Evolutionary conservation across 768 basidiomycete species (phyloP), one percentile per base, ranked within the genome.

Genomic region (Agrocybe praecox): DNA sequence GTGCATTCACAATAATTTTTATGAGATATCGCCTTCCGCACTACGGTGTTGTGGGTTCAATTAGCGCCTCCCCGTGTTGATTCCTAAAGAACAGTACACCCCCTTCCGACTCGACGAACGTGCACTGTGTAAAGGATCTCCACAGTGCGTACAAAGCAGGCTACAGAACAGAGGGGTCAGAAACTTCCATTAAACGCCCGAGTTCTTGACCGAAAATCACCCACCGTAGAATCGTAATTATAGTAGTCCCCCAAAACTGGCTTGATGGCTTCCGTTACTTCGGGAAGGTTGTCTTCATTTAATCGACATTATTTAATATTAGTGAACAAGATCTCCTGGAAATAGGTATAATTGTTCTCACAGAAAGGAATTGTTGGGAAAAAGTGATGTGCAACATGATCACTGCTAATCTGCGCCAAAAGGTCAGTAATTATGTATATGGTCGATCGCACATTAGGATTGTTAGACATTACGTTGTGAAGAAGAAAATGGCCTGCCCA

Each of bases 361-460:
- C 83, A 87, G 66, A 86, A 87, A 49, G 85, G 84, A 36, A 82
- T 70, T n/a, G 67, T 72, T 21, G 78, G 74, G 70, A 87, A 87
- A 60, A 86, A 81, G 62, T 87, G 84, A 63, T 87, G 85, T 2
- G 82, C 81, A 49, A 87, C 73, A 62, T 87, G 77, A 71, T 82
- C 73, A 60, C 76, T 67, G 70, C 71, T 76, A 56, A 78, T 77
- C 78, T 80, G 56, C 46, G 53, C 36, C 46, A n/a, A n/a, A 21
- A 23, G 23, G 40, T 15, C 26, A 10, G 23, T 34, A 14, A 44
- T 11, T 36, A 19, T 32, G 26, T 51, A 23, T n/a, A 10, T 18
- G 40, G 15, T 7, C 18, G n/a, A 7, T 17, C n/a, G 47, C 29
- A 40, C 23, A 29, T 1, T 33, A 32, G 36, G n/a, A n/a, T n/a